Percentiles rank a stretch among this genome's conserved stretches.
These are phyloP conservation scores for Cystobasidium sp. DNA, from an alignment of 1,284 basidiomycete genomes.

Conservation along the genomic window DNA sequence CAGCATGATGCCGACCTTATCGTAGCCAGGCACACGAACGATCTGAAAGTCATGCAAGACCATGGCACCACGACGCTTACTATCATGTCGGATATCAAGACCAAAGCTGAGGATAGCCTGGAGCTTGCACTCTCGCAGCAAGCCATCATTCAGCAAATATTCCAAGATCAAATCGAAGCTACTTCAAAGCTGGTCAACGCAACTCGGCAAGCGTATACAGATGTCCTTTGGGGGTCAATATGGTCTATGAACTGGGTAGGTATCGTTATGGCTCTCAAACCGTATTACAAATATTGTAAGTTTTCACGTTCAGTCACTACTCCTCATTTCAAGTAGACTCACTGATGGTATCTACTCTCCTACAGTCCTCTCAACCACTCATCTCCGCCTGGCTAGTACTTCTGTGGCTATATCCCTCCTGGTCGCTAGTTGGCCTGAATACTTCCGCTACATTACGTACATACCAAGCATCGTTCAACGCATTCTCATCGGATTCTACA, in stretches of 20 bases:
- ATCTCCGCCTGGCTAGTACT: conserved; percentile 2
- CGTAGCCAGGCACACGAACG: neutral
- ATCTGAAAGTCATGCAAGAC: neutral
- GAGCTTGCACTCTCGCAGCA: neutral
- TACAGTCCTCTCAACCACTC: neutral
- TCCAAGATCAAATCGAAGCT: conserved; percentile 1
- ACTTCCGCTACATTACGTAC: neutral
- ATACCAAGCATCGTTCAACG: neutral
- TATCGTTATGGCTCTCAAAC: neutral
- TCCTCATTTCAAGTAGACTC: neutral
- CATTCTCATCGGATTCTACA: neutral
- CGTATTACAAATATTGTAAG: conserved; percentile 2
- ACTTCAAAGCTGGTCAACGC: neutral
- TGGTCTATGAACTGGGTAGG: conserved; percentile 2
- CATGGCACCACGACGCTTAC: neutral
- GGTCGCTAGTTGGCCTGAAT: conserved; percentile 15
- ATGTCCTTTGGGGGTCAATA: neutral
- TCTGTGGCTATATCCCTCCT: neutral
- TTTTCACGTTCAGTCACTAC: neutral
- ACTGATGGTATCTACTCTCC: neutral
- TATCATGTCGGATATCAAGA: neutral
- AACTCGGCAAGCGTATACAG: neutral
- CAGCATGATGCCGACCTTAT: neutral
- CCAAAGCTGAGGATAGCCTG: neutral
- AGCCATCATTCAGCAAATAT: neutral